Base-by-base conservation (phyloP, 2,329 filamentous ascomycete genomes). In the Pseudocercospora eumusae region DNA sequence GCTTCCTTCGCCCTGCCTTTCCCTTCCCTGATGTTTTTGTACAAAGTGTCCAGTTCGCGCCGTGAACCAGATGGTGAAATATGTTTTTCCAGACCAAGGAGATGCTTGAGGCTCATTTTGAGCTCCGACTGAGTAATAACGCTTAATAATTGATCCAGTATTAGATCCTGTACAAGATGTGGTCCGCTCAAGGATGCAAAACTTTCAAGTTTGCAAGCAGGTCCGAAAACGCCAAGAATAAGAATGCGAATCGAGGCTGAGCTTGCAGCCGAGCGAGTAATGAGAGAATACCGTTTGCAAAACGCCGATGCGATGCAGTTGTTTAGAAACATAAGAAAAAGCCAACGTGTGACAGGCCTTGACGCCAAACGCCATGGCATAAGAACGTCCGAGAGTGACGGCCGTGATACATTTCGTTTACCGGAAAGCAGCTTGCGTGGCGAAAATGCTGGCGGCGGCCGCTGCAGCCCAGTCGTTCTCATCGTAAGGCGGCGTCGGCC, bases 401-500 rank as follows among this genome's bases (percentile, higher is more conserved):
- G 52, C 58, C 56, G 62, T 60, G 56, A 59, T 33, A 18, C n/a
- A 45, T 40, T 33, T 36, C 31, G 36, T 53, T 65, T 71, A 75
- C 64, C 69, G 68, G 58, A 70, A 74, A 18, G 70, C 68, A 28
- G 83, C 87, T 66, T 89, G 85, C 57, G 88, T 88, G 57, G 89
- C 88, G 81, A 90, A 89, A 68, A 93, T 92, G 77, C 89, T 92
- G 5, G 91, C 89, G 10, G 92, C 86, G 28, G 91, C 90, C 45
- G 90, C 88, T 8, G 89, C 87, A 18, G 89, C 92, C 93, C 93
- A 98, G 75, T 96, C 93, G 66, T 88, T 88, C 70, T 96, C 93
- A 72, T 96, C 93, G 69, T 97, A 96, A 3, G 95, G 93, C 21
- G 95, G 95, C 15, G 95, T 98, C 2, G 93, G 93, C 89, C 93